These are phyloP conservation scores for Grosmannia serpens DNA, from an alignment of 2,329 filamentous ascomycete genomes.

Conservation along the genomic window DNA sequence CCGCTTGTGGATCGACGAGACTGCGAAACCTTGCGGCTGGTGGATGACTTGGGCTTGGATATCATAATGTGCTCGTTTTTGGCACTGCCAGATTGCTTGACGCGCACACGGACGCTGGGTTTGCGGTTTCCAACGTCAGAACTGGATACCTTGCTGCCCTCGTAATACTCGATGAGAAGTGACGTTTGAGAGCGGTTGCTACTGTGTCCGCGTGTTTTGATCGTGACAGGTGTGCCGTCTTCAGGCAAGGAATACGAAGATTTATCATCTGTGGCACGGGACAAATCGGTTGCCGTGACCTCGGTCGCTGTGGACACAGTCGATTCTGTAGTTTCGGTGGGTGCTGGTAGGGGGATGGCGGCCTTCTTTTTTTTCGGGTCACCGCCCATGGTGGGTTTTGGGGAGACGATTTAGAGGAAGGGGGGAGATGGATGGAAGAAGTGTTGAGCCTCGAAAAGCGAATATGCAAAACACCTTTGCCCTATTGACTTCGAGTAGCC, in stretches of 20 bases:
- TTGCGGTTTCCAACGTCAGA: constrained; percentile 50
- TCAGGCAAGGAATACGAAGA: constrained; percentile 73
- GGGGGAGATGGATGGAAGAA: not conserved
- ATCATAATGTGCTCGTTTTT: constrained; percentile 74
- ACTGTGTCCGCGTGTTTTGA: constrained; percentile 60
- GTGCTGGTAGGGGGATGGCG: constrained; percentile 56
- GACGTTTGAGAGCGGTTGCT: constrained; percentile 69
- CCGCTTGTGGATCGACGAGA: constrained; percentile 31
- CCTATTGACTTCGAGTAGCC: not conserved
- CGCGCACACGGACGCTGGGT: constrained; percentile 67
- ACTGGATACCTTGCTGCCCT: constrained; percentile 55
- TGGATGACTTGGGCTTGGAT: constrained; percentile 61
- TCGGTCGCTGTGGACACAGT: constrained; percentile 17
- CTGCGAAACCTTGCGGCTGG: constrained; percentile 49
- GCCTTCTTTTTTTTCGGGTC: constrained; percentile 34
- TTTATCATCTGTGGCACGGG: constrained; percentile 54
- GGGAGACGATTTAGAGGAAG: not conserved
- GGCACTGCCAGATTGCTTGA: constrained; percentile 65
- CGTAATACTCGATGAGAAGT: constrained; percentile 89
- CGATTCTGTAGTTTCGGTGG: constrained; percentile 59
- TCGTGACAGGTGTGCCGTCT: constrained; percentile 84
- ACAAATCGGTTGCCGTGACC: constrained; percentile 41
- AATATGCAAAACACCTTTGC: not conserved
- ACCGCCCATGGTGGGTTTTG: constrained; percentile 19
- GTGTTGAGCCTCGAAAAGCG: not conserved